Base-by-base conservation (phyloP, 345 rosid genomes). In the Eucalyptus fibrosa region DNA sequence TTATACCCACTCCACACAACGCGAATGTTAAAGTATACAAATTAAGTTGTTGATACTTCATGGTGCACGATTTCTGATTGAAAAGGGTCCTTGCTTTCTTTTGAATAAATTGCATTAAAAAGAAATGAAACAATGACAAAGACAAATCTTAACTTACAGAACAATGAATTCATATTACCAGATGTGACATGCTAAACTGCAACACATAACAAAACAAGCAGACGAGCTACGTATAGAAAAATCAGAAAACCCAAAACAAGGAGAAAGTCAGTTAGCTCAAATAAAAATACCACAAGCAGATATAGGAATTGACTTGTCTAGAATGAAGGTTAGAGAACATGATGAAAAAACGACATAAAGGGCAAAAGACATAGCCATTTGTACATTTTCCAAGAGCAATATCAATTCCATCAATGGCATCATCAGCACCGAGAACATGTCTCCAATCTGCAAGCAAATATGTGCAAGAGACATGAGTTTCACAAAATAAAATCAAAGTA, bases 361-460 rank as follows among this genome's bases (percentile, higher is more conserved):
- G 42, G 7, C 24, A 62, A 62, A 42, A 88, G 16, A 21, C 37
- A 49, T 4, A 28, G 37, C 34, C 9, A 88, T 24, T 72, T 90
- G 11, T 95, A 97, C 99, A 97, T 94, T 97, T 97, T 88, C 98
- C 98, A 92, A 96, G 91, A 85, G 98, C 94, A 86, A 97, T 94
- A 92, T 95, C 96, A 88, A 97, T 94, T 89, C 94, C 98, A 91
- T 96, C 94, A 44, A 97, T 92, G 77, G 72, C 94, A 88, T 96
- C 99, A 90, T 92, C 93, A 86, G 93, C 85, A 55, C 98, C 97
- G 30, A 97, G 97, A 90, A 97, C 96, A 92, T 93, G 98, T 88
- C 99, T 93, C 98, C 99, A 97, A 94, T 97, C 99, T 97, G 93
- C 93, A 94, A 4, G 88, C 14, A 81, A 65, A 47, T n/a, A 86